Base-by-base conservation (phyloP, 768 basidiomycete genomes). In the Termitomyces heimii region DNA sequence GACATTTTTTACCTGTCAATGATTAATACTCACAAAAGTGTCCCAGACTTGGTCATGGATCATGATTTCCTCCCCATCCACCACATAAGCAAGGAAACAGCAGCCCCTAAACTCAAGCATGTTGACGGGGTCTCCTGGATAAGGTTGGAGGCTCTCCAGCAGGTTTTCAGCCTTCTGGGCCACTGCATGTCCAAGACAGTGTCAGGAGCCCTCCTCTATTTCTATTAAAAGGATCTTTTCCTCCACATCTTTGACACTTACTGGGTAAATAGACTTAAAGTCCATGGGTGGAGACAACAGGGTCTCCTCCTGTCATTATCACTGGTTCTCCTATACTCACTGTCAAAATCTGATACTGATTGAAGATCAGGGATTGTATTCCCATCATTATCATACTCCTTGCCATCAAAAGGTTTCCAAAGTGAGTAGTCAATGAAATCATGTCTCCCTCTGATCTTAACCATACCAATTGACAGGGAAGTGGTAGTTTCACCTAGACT, bases 81-180 rank as follows among this genome's bases (percentile, higher is more conserved):
- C n/a, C 5, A 6, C 18, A n/a, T 14, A 71, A 78, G 24, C 43
- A 3, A 44, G 0, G 14, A 44, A 44, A 1, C 13, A 13, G 24
- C 14, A 3, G 0, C 24, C 43, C 14, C 22, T 4, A 1, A 26
- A 24, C 12, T 44, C 12, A 5, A 44, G 24, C 4, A 44, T 5
- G 12, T 44, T 26, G 1, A 1, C 22, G 12, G 43, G 24, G 13
- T 44, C 12, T 3, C 43, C 24, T 14, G 43, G 24, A 13, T 44
- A 44, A 12, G 24, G 12, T 12, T 44, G 43, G 4, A 44, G 22
- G 5, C 12, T 24, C 14, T 44, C 24, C 13, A 44, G 12, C 13
- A 44, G 6, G 16, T 44, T n/a, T n/a, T 40, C n/a, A n/a, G 39
- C 39, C n/a, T 40, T 40, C 2, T n/a, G 7, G 3, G 39, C 39